These are phyloP conservation scores for Plasmopara muralis DNA, from an alignment of 352 stramenopile genomes.

Conservation along the genomic window DNA sequence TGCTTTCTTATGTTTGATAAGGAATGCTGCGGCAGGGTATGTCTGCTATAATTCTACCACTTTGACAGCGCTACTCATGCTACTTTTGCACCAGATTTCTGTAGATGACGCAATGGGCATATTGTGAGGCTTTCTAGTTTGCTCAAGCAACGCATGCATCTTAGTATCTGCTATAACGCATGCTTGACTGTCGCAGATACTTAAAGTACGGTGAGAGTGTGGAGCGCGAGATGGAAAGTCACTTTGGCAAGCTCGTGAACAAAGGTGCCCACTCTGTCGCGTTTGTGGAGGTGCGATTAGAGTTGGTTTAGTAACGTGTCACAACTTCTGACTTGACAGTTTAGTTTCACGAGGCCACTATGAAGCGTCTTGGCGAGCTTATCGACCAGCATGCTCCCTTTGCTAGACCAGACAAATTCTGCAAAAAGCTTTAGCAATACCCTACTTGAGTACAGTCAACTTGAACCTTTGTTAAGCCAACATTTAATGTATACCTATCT, in stretches of 20 bases:
- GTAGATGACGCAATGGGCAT: conserved; percentile 78
- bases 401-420: conserved; percentile 42
- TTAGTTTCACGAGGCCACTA: conserved; percentile 58
- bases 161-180: too few species aligned
- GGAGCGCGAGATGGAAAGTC: conserved; percentile 70
- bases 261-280: conserved; percentile 58
- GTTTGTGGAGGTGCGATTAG: conserved; percentile 40
- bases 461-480: too few species aligned
- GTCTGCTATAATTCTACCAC: conserved; percentile 3
- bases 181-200: conserved; percentile 26
- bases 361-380: conserved; percentile 47
- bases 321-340: not conserved
- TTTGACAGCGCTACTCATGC: not conserved
- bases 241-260: conserved; percentile 60
- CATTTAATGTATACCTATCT: too few species aligned
- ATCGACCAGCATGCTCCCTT: conserved; percentile 52
- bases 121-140: conserved; percentile 23
- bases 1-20: conserved; percentile 83
- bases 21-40: conserved; percentile 52
- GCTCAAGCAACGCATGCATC: not conserved
- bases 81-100: conserved; percentile 33
- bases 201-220: conserved; percentile 74
- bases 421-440: conserved; percentile 31
- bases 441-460: too few species aligned
- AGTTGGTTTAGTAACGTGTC: not conserved